phyloP scores from a whole-genome alignment of 495 filamentous ascomycete species.

The Aspergillus avenaceus region DNA sequence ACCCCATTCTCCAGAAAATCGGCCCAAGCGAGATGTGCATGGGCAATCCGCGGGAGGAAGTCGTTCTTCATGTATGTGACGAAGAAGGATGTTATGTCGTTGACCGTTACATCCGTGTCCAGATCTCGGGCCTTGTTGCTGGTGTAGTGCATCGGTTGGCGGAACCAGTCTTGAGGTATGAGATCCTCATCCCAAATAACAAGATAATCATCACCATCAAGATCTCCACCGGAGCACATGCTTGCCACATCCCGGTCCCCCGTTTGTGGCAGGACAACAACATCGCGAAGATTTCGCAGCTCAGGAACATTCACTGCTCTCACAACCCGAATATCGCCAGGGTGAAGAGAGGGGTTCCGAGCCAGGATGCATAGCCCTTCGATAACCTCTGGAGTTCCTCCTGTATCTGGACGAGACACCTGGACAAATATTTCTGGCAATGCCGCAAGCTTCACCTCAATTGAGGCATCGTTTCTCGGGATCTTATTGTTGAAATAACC shows the following conservation, averaged over 20 bases:
- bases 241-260: conserved; percentile 82
- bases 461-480: conserved; percentile 18
- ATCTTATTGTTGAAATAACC: conserved; percentile 53
- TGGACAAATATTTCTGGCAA: conserved; percentile 91
- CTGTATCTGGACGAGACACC: conserved; percentile 51
- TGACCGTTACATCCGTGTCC: conserved; percentile 54
- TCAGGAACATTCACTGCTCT: conserved; percentile 71
- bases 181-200: conserved; percentile 88
- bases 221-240: conserved; percentile 95
- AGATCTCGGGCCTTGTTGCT: conserved; percentile 48
- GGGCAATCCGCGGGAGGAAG: conserved; percentile 71
- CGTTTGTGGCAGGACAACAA: conserved; percentile 79
- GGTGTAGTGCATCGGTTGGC: conserved; percentile 69
- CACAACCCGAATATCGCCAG: conserved; percentile 88
- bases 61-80: conserved; percentile 94
- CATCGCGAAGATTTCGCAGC: conserved; percentile 72
- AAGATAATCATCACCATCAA: conserved; percentile 94
- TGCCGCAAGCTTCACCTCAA: conserved; percentile 35
- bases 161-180: conserved; percentile 64
- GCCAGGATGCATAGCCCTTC: conserved; percentile 78
- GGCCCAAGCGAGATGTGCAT: conserved; percentile 75
- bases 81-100: conserved; percentile 79
- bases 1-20: conserved; percentile 62
- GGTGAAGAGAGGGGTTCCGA: conserved; percentile 91
- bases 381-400: conserved; percentile 57